Base-by-base conservation (phyloP, 148 eudicot species). In the Vaccinium corymbosum region DNA sequence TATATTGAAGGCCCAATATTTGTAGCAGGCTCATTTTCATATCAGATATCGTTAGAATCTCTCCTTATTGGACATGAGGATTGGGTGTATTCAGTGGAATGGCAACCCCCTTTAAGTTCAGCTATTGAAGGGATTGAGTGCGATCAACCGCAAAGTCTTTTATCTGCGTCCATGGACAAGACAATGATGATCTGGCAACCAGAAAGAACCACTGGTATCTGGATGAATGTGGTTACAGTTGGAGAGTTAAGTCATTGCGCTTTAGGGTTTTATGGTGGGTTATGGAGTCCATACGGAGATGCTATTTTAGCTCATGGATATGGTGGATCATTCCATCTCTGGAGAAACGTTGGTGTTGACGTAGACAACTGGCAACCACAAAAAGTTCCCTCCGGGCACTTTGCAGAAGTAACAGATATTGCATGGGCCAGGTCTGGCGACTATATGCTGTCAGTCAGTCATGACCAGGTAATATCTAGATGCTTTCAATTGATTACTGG, bases 141-240 rank as follows among this genome's bases (percentile, higher is more conserved):
- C 77, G 71, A 84, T 81, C 99, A 94, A 80, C 93, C 92, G 20
- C 93, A 89, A 83, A 91, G 94, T 89, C 92, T 96, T 83, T 91
- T 96, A 79, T 96, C 99, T 59, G 95, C 99, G 19, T 96, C 99
- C 46, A 96, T 96, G 98, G 99, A 96, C 80, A 96, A 96, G 88
- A 96, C 99, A 56, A 96, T 96, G 98, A 94, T 96, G 99, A 93
- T 96, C 46, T 96, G 99, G 99, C 94, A 93, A 88, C 99, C 99
- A 32, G 98, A 96, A 86, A 92, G 87, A 88, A 94, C 92, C 29
- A 91, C 95, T 76, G 99, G 98, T 62, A 94, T 96, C 88, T 96
- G 99, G 99, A 91, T 94, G 93, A 96, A 96, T 90, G 92, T 96
- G 82, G 99, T 96, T 7, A 94, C 98, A 76, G 99, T 96, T 84